Percentiles rank a stretch among this genome's conserved stretches.
Conservation (phyloP, 768 basidiomycete genomes). For the Rhizopogon rudus region DNA sequence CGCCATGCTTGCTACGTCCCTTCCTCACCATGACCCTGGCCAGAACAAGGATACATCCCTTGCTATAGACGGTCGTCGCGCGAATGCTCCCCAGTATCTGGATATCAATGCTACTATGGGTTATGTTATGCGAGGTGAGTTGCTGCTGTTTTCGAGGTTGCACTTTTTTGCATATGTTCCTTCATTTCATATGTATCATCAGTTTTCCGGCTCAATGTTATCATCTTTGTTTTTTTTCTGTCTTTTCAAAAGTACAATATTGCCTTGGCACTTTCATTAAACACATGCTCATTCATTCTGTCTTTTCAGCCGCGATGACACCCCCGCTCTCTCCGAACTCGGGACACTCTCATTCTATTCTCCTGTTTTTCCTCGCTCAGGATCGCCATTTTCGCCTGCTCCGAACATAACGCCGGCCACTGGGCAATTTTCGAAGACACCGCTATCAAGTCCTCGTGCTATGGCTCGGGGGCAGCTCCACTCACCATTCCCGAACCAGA, state of each 20-base stretch:
- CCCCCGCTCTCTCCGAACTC: slow-evolving; percentile 31
- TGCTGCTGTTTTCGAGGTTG: background rate
- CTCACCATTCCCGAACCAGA: slow-evolving; percentile 9
- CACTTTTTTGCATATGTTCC: background rate
- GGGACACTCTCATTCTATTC: slow-evolving; percentile 25
- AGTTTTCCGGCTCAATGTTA: background rate
- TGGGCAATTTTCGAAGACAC: slow-evolving; percentile 8
- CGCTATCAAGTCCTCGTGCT: slow-evolving; percentile 18
- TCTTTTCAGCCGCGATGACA: slow-evolving; percentile 21
- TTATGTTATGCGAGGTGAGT: slow-evolving; percentile 27
- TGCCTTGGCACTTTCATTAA: background rate
- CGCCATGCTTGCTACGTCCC: slow-evolving; percentile 37
- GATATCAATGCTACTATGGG: slow-evolving; percentile 37
- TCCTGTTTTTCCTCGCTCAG: slow-evolving; percentile 27
- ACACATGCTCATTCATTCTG: background rate
- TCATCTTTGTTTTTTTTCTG: background rate
- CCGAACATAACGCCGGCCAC: slow-evolving; percentile 8
- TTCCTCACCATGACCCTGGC: slow-evolving; percentile 2
- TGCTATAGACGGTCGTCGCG: slow-evolving; percentile 18
- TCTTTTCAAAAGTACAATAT: background rate
- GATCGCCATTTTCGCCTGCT: slow-evolving; percentile 19
- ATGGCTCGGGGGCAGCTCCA: slow-evolving; percentile 4
- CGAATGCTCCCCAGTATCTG: slow-evolving; percentile 38
- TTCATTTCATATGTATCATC: background rate
- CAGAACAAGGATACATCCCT: background rate